Base-by-base conservation (phyloP, 345 rosid genomes). In the Corymbia maculata region DNA sequence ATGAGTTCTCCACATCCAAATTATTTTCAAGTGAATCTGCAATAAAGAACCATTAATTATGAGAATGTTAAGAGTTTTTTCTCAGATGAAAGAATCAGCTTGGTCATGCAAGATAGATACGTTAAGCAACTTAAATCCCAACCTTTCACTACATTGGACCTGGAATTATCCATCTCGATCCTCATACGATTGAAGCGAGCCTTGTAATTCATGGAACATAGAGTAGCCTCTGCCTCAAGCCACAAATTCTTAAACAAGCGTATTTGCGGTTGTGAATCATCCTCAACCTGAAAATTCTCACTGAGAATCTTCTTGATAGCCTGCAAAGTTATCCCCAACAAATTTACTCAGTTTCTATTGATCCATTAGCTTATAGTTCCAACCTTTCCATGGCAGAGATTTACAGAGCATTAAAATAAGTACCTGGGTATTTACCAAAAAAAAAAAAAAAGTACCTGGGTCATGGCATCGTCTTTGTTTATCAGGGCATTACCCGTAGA, bases 171-270 rank as follows among this genome's bases (percentile, higher is more conserved):
- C 93, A 95, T 89, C 91, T 94, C 95, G 24, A 89, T 86, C 89
- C 93, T 94, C 90, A 95, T 89, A 75, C 93, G 96, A 89, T 92
- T 90, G 88, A 91, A 95, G 87, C 99, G 98, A 88, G 96, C 94
- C 92, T 90, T 92, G 92, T 90, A 95, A 90, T 93, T 93, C 88
- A 93, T 90, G 88, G 96, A 93, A 90, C 96, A 96, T 88, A 97
- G 91, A 85, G 94, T 92, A 89, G 99, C 99, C 92, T 97, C 99
- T 86, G 98, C 97, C 93, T 96, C 99, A 24, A 97, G 97, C 99
- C 99, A 97, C 88, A 97, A 92, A 93, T 95, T 97, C 95, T 94
- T 97, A 92, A 93, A 96, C 92, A 97, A 87, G 88, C 92, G 92
- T 89, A 92, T 90, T 88, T 94, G 95, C 22, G 95, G 95, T 36